These are phyloP conservation scores for Mikania micrantha DNA, from an alignment of 129 eudicot genomes.

Conservation along the genomic window DNA sequence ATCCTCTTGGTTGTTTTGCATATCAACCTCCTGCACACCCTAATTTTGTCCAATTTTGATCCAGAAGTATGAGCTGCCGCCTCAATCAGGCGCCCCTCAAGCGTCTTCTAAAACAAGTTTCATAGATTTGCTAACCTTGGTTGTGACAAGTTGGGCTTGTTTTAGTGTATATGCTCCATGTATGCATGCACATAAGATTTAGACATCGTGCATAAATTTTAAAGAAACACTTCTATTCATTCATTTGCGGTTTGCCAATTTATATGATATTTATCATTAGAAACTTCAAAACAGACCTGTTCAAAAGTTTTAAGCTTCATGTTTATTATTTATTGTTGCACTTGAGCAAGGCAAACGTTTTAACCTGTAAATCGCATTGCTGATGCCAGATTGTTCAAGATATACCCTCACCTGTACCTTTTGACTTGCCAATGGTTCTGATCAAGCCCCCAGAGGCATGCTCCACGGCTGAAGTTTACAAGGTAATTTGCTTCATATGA, in stretches of 20 bases:
- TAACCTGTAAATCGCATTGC: not conserved
- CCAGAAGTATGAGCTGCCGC: too few species aligned
- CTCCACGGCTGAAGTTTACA: constrained; percentile 96
- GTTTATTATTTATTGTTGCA: not conserved
- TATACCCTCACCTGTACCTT: constrained; percentile 55
- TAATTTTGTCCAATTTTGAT: too few species aligned
- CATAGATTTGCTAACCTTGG: not conserved
- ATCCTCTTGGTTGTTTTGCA: too few species aligned
- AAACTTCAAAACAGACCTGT: not conserved
- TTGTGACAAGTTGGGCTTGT: not conserved
- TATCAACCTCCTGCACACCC: too few species aligned
- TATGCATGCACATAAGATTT: not conserved
- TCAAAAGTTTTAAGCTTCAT: not conserved
- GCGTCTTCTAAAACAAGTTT: too few species aligned
- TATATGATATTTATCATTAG: not conserved
- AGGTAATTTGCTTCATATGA: constrained; percentile 36
- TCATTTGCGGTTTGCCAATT: not conserved
- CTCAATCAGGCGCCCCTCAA: too few species aligned
- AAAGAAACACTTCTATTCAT: not conserved
- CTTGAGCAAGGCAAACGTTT: not conserved
- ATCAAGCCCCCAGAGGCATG: constrained; percentile 96
- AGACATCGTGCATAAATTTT: not conserved
- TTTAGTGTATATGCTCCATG: not conserved
- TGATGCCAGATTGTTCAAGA: constrained; percentile 65
- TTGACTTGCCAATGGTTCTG: constrained; percentile 83